Base-by-base conservation (phyloP, 1,139 yeast species). In the Geotrichum candidum region DNA sequence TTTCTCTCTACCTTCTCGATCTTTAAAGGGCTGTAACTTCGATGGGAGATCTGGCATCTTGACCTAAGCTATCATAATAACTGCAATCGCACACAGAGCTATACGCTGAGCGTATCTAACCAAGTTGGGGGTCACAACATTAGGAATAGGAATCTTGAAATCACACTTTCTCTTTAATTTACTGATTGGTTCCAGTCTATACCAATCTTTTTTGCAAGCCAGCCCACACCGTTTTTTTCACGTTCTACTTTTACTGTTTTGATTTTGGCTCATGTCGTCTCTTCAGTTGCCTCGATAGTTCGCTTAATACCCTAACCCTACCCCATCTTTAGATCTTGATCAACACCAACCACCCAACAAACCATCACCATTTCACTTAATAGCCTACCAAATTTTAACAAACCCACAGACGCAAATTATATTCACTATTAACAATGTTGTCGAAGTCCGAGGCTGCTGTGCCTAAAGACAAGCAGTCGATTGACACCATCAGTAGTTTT, bases 401-500 rank as follows among this genome's bases (percentile, higher is more conserved):
- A 5, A 38, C 15, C 18, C 18, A 41, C 7, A 3, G 33, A 41
- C 48, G 23, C 48, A n/a, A 41, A 41, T 41, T 23, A 41, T 18
- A 38, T 13, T 10, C 15, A n/a, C n/a, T 15, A 13, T 7, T 18
- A n/a, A 41, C 48, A 4, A 41, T 41, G 48, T 41, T n/a, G 22
- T 41, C 48, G 10, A 41, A 15, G 18, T 10, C 48, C 23, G 51
- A 29, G 27, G 35, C 33, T 35, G 27, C 59, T 50, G n/a, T 18
- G 23, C 35, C 57, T 10, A 22, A 27, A 29, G 58, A 46, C 22
- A 51, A 54, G 51, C 53, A 38, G 50, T 66, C 71, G 10, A 59
- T 68, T 18, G 70, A 68, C 57, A 62, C 65, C n/a, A 58, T 64
- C 54, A 52, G 54, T 53, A 62, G 63, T 18, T 38, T 64, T 23